Evolutionary conservation across 2,329 filamentous ascomycete species (phyloP), one percentile per base, ranked within the genome.

Genomic region (Aspergillus sp.): DNA sequence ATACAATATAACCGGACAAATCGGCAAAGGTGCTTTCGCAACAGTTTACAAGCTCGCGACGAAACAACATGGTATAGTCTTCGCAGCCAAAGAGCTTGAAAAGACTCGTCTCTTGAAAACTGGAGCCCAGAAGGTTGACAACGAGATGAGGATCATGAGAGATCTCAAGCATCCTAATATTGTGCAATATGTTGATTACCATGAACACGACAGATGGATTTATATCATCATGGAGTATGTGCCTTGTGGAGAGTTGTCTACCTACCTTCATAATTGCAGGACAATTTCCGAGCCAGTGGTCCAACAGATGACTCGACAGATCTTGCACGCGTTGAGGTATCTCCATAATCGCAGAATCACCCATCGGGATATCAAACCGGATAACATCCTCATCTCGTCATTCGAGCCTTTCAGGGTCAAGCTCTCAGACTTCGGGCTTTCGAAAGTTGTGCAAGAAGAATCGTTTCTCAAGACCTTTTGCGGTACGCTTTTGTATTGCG

Each of bases 211-310:
- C 35, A 76, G 67, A n/a, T 77, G 90, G 63, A 77, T 96, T 4
- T 90, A 96, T 64, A 95, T 98, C 66, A 91, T 97, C 64, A 98
- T 98, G 93, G 93, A 98, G 62, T 95, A 81, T 57, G 82, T 97
- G 12, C 80, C 83, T 5, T 79, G 81, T 25, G 93, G 93, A 41
- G 91, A 98, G 64, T 73, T 98, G 10, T 88, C 88, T 46, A 83
- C 82, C 43, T 82, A 86, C 53, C 77, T 97, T 25, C 70, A 73
- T 17, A 75, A 80, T 9, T 67, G 80, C 25, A 81, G 81, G 1
- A 69, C 75, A 0, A 78, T 97, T 44, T 69, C 75, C 0, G 91
- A 97, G 63, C 57, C 68, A 1, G 74, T 84, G 55, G 85, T 83
- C n/a, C 83, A 85, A 65, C 74, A 74, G 4, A 86, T 96, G 66